phyloP scores from a whole-genome alignment of 2,329 filamentous ascomycete species.

The Aspergillus sp. region DNA sequence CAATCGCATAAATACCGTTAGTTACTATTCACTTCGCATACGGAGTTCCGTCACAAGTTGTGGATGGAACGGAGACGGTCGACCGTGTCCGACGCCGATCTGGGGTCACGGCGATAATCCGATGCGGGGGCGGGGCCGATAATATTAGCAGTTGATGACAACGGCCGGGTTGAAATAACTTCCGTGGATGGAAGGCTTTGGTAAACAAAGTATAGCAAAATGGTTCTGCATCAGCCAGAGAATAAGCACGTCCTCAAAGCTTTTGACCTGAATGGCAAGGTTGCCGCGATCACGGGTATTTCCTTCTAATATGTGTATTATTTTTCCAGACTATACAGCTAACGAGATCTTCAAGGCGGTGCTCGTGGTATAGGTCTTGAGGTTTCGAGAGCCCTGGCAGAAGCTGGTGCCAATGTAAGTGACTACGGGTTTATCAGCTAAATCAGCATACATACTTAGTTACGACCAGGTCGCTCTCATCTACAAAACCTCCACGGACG shows the following conservation, averaged over 20 bases:
- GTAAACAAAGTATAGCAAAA: conserved; percentile 3
- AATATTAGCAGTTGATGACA: neutral
- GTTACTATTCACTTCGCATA: too few relatives aligned
- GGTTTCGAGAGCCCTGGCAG: conserved; percentile 33
- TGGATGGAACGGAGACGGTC: neutral
- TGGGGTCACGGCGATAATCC: neutral
- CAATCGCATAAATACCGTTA: too few relatives aligned
- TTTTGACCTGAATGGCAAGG: conserved; percentile 23
- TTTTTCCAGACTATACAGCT: neutral
- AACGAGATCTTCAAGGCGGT: conserved; percentile 14
- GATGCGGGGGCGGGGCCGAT: neutral
- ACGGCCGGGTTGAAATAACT: neutral
- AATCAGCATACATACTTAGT: neutral
- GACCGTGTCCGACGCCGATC: neutral
- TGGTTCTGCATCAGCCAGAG: conserved; percentile 19
- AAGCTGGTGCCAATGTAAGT: conserved; percentile 32
- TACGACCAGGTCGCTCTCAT: conserved; percentile 22
- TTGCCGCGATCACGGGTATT: conserved; percentile 19
- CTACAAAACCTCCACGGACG: conserved; percentile 23
- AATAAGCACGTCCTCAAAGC: conserved; percentile 20
- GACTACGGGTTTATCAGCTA: neutral
- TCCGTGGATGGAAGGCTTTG: too few relatives aligned
- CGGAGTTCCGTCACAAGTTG: neutral
- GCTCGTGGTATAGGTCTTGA: conserved; percentile 32
- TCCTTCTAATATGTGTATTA: neutral